Evolutionary conservation across 202 grass and related monocot species (phyloP).

Genomic region (Panicum hallii): DNA sequence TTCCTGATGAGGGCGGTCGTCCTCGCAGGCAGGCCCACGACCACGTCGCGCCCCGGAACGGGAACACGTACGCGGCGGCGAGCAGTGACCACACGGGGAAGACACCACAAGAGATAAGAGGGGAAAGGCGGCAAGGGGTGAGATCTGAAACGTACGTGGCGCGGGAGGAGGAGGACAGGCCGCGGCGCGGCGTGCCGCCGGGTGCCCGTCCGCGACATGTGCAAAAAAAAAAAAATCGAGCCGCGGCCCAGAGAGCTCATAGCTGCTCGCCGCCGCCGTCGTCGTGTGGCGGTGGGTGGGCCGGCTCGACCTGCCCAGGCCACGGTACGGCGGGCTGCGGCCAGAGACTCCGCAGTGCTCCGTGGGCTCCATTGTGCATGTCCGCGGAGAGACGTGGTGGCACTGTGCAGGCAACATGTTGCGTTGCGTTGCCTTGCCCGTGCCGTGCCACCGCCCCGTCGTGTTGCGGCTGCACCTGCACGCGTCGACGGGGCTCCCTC

Average conservation of each 20-base stretch:
- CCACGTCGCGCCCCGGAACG: constrained; percentile 34
- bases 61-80: constrained; percentile 47
- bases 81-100: constrained; percentile 45
- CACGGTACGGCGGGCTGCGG: too few species aligned
- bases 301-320: too few species aligned
- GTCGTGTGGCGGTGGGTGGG: too few species aligned
- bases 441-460: neutral
- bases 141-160: neutral
- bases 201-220: neutral
- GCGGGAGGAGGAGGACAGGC: neutral
- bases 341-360: neutral
- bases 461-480: neutral
- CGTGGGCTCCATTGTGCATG: neutral
- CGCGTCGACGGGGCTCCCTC: neutral
- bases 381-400: neutral
- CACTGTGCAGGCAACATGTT: neutral
- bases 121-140: neutral
- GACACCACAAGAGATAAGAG: constrained; percentile 26
- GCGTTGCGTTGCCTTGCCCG: neutral
- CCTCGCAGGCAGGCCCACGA: constrained; percentile 1
- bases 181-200: neutral
- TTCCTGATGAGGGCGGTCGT: neutral
- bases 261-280: neutral
- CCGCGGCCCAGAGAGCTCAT: neutral
- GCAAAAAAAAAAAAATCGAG: neutral